phyloP scores from a whole-genome alignment of 495 filamentous ascomycete genomes.

The Penicillium diatomitis region DNA sequence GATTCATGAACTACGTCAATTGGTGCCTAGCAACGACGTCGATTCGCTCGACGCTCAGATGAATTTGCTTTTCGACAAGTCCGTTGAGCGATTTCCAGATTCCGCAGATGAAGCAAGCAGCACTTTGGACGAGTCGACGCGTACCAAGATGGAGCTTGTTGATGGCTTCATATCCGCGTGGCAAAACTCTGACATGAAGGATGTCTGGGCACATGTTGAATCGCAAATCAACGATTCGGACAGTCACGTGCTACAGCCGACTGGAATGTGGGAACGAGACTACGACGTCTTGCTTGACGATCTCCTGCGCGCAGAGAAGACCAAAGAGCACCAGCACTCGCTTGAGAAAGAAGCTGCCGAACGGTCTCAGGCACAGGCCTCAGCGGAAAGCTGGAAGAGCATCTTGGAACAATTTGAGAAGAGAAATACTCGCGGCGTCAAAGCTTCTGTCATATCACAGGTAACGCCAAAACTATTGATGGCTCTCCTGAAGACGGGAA shows the following conservation, averaged over 20 bases:
- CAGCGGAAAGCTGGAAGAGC: constrained; percentile 24
- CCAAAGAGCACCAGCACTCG: constrained; percentile 16
- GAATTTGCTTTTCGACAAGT: constrained; percentile 4
- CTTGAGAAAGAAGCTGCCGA: constrained; percentile 21
- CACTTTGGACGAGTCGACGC: constrained; percentile 19
- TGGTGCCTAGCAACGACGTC: constrained; percentile 31
- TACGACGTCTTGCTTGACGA: constrained; percentile 30
- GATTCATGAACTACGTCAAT: constrained; percentile 35
- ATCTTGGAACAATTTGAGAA: constrained; percentile 24
- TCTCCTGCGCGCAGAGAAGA: constrained; percentile 18
- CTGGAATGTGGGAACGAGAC: constrained; percentile 33
- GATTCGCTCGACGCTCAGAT: constrained; percentile 26
- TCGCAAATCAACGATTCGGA: constrained; percentile 27
- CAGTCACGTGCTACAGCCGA: constrained; percentile 29
- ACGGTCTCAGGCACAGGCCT: constrained; percentile 18
- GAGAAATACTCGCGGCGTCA: constrained; percentile 21
- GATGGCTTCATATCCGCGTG: constrained; percentile 26
- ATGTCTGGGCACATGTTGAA: constrained; percentile 28
- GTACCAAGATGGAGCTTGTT: constrained; percentile 21
- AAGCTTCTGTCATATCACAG: constrained; percentile 12
- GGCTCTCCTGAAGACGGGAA: constrained; percentile 25
- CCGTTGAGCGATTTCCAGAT: constrained; percentile 4
- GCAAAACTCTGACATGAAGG: constrained; percentile 27
- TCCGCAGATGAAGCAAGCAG: constrained; percentile 21
- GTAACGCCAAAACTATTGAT: constrained; percentile 19